Percentiles rank a stretch among this genome's conserved stretches.
Conservation (phyloP, 108 stramenopile genomes). For the Fragilaria radians region DNA sequence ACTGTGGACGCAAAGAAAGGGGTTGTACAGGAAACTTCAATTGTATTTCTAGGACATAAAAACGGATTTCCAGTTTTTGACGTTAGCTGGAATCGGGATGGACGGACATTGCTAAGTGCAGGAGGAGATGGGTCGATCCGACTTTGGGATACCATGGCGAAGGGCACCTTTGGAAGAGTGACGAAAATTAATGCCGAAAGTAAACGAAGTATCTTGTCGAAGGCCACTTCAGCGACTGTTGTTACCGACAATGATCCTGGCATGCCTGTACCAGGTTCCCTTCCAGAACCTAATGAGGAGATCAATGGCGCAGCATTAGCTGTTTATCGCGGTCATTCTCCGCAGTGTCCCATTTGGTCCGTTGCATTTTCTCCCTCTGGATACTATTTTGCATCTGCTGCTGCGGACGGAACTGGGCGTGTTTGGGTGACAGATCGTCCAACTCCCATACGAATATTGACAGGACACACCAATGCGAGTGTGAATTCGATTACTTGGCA, state of each 20-base stretch:
- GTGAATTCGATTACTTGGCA: constrained; percentile 90
- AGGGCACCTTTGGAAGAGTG: constrained; percentile 63
- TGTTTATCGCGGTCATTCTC: constrained; percentile 80
- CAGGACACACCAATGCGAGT: constrained; percentile 84
- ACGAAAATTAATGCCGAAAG: constrained; percentile 4
- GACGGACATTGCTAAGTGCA: constrained; percentile 70
- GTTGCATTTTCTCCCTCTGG: constrained; percentile 81
- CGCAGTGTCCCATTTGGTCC: constrained; percentile 72
- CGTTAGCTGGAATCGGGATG: constrained; percentile 80
- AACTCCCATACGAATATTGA: constrained; percentile 83
- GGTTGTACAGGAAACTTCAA: constrained; percentile 10
- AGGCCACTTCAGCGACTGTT: neutral
- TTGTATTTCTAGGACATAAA: constrained; percentile 82
- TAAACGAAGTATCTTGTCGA: neutral
- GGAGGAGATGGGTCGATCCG: constrained; percentile 83
- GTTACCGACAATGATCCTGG: constrained; percentile 18
- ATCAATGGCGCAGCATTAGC: constrained; percentile 72
- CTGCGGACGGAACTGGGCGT: constrained; percentile 84
- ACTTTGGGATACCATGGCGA: constrained; percentile 82
- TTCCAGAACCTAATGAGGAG: constrained; percentile 42
- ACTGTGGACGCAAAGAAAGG: constrained; percentile 7
- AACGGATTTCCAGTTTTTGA: constrained; percentile 88
- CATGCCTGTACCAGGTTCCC: constrained; percentile 52
- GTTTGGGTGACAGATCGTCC: constrained; percentile 92
- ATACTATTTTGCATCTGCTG: constrained; percentile 95